Evolutionary conservation across 345 rosid species (phyloP).

Genomic region (Geranium rotundifolium): DNA sequence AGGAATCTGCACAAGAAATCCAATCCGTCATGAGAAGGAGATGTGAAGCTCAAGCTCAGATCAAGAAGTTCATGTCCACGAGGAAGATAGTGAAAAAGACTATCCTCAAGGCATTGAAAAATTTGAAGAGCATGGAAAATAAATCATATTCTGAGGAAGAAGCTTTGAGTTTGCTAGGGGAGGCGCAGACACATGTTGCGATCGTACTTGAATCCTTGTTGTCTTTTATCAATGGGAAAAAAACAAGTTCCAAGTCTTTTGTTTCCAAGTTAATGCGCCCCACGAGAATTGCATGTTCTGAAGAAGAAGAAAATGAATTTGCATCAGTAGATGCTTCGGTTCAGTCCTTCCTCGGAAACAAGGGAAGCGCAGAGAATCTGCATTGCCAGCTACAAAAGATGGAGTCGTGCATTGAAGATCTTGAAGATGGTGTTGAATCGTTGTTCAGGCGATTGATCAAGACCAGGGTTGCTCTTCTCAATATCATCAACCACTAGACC

Average conservation of each 20-base stretch:
- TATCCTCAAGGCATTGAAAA: conserved; percentile 22
- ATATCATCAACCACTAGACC: conserved; percentile 19
- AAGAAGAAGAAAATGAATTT: conserved; percentile 24
- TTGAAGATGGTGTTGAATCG: conserved; percentile 32
- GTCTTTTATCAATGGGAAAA: conserved; percentile 25
- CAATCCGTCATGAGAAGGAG: conserved; percentile 21
- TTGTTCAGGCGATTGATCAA: conserved; percentile 31
- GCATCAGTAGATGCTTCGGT: conserved; percentile 18
- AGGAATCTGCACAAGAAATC: conserved; percentile 14
- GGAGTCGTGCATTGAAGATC: conserved; percentile 32
- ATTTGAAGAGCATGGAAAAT: conserved; percentile 15
- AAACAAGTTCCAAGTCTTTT: conserved; percentile 18
- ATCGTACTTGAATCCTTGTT: conserved; percentile 24
- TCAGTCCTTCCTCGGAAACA: conserved; percentile 8
- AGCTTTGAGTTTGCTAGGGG: conserved; percentile 15
- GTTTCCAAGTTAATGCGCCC: conserved; percentile 26
- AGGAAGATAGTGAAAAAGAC: conserved; percentile 34
- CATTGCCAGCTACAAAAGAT: conserved; percentile 15
- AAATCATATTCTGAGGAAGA: conserved; percentile 4
- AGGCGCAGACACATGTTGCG: conserved; percentile 19
- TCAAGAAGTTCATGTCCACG: conserved; percentile 27
- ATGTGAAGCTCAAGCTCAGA: conserved; percentile 9
- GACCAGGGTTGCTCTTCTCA: conserved; percentile 30
- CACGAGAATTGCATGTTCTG: conserved; percentile 13
- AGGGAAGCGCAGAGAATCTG: conserved; percentile 10